Evolutionary conservation across 2,329 filamentous ascomycete genomes (phyloP).

Genomic region (Fusarium decemcellulare): DNA sequence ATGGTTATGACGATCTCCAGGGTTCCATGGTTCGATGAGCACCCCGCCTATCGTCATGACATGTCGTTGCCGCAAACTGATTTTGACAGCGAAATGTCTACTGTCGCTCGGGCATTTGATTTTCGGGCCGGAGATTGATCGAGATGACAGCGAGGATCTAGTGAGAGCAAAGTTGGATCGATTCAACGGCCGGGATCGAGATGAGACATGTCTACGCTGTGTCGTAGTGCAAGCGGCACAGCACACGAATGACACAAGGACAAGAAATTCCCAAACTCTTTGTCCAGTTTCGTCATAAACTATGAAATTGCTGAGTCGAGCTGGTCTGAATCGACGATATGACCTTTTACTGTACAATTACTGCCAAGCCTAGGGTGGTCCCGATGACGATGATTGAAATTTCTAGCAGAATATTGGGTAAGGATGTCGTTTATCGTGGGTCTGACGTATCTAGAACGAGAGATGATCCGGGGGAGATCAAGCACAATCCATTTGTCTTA

Average conservation of each 20-base stretch:
- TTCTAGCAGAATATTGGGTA: background rate
- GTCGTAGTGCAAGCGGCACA: too few species aligned
- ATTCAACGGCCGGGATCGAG: conserved; percentile 10
- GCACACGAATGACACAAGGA: too few species aligned
- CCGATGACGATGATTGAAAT: conserved; percentile 28
- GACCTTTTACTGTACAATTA: background rate
- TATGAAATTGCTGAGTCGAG: background rate
- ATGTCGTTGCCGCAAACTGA: background rate
- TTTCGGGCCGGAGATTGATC: conserved; percentile 4
- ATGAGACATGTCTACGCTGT: background rate
- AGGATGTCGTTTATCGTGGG: background rate
- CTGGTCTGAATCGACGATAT: background rate
- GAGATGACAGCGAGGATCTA: background rate
- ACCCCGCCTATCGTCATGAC: conserved; percentile 3
- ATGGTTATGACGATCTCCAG: background rate
- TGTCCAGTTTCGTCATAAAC: background rate
- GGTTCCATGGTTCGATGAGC: background rate
- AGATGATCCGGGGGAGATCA: background rate
- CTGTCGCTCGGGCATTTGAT: background rate
- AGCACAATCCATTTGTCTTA: background rate
- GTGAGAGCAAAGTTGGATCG: conserved; percentile 3
- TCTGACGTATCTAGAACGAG: background rate
- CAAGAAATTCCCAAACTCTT: background rate
- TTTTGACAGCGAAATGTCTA: conserved; percentile 12
- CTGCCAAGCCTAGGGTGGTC: background rate